Base-by-base conservation (phyloP, 345 rosid species). In the Dipteronia dyeriana region DNA sequence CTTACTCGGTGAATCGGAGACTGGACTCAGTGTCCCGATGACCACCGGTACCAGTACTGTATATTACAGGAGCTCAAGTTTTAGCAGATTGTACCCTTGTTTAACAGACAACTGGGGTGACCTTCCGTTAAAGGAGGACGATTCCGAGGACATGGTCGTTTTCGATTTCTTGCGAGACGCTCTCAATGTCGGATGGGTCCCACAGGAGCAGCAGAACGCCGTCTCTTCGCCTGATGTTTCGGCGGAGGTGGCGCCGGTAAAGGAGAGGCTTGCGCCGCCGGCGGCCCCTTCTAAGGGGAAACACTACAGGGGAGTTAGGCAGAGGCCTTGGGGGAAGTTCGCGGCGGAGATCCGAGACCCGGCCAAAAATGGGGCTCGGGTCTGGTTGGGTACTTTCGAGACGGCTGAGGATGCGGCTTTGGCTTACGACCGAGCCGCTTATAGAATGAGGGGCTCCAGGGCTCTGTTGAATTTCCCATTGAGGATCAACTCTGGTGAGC, bases 311-410 rank as follows among this genome's bases (percentile, higher is more conserved):
- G 99, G 99, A 16, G 99, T 97, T 57, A 92, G 99, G 81, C 97
- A 88, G 82, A 80, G 99, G 80, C 99, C 99, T 60, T 97, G 99
- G 99, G 99, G 99, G 71, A 97, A 94, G 75, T 97, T 90, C 77
- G 99, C 99, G 22, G 97, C 97, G 39, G 99, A 97, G 94, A 97
- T 97, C 14, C 86, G 99, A 1, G 98, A 97, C 78, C 99, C 98
- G 74, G 98, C 98, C 23, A 97, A 94, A 87, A 92, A 97, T 66
- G 98, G 99, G 64, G 97, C 98, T 14, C 85, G 99, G 71, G 98
- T 97, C 59, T 97, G 99, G 99, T 82, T 97, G 43, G 99, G 99
- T 68, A 97, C 99, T 12, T 97, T 89, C 57, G 97, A 91, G 90
- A 97, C 98, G 34, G 98, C 98, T 66, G 98, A 97, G 85, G 97